Conservation (phyloP, 192 early-diverging fungal genomes). For the Gorgonomyces haynaldii region DNA sequence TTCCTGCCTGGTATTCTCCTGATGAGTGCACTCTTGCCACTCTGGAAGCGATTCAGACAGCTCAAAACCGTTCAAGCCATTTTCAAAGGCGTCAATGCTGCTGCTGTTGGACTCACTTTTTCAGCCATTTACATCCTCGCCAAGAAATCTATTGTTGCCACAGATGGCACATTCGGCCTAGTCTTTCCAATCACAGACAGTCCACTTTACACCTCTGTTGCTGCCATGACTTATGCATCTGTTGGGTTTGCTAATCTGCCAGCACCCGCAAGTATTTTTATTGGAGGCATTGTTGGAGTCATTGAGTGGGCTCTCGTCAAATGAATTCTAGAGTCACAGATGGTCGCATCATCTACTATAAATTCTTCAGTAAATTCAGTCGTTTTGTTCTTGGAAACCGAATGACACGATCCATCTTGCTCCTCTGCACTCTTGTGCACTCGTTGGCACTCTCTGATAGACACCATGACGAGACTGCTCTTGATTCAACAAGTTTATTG, state of each 20-base stretch:
- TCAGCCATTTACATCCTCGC: conserved; percentile 52
- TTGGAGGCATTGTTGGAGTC: not conserved
- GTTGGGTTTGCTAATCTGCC: conserved; percentile 1
- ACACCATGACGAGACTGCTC: too few relatives aligned
- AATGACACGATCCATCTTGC: too few relatives aligned
- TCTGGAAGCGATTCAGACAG: conserved; percentile 44
- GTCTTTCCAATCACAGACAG: not conserved
- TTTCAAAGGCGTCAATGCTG: conserved; percentile 52
- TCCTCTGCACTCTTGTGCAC: too few relatives aligned
- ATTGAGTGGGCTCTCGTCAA: conserved; percentile 1
- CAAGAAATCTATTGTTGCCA: conserved; percentile 21
- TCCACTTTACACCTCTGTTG: conserved; percentile 7
- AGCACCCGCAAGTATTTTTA: not conserved
- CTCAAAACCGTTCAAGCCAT: conserved; percentile 24
- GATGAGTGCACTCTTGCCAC: conserved; percentile 45
- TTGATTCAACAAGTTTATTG: too few relatives aligned
- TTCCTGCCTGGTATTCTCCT: conserved; percentile 50
- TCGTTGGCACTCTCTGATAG: too few relatives aligned
- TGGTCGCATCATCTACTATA: too few relatives aligned
- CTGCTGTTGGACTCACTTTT: conserved; percentile 50
- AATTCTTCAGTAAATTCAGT: too few relatives aligned
- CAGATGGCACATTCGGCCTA: not conserved
- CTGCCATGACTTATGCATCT: not conserved
- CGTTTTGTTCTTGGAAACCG: too few relatives aligned
- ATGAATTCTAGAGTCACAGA: too few relatives aligned